phyloP scores from a whole-genome alignment of 2,329 filamentous ascomycete genomes.

The Aspergillus fructus region DNA sequence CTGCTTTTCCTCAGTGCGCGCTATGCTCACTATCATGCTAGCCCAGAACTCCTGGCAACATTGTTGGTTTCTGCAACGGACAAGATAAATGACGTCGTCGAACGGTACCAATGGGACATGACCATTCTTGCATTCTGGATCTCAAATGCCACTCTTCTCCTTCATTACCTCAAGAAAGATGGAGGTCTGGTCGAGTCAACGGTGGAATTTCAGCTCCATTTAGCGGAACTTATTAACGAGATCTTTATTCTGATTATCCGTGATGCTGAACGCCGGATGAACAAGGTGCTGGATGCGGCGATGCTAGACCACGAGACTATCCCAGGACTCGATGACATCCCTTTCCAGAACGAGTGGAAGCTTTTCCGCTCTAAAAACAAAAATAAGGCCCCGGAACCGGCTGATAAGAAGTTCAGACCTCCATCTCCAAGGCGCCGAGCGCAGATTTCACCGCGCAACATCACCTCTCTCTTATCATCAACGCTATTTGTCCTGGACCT shows the following conservation, averaged over 20 bases:
- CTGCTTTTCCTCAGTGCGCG: slow-evolving; percentile 93
- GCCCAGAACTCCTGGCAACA: slow-evolving; percentile 75
- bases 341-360: slow-evolving; percentile 98
- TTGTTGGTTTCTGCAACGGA: slow-evolving; percentile 86
- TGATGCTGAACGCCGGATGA: slow-evolving; percentile 91
- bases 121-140: slow-evolving; percentile 99
- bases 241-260: slow-evolving; percentile 97
- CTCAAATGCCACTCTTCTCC: slow-evolving; percentile 89
- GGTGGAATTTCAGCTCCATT: slow-evolving; percentile 84
- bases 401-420: slow-evolving; percentile 86
- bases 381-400: slow-evolving; percentile 77
- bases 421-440: slow-evolving; percentile 91
- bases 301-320: slow-evolving; percentile 99
- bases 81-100: slow-evolving; percentile 96
- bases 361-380: slow-evolving; percentile 90
- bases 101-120: slow-evolving; percentile 98
- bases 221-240: slow-evolving; percentile 93
- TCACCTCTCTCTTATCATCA: slow-evolving; percentile 91
- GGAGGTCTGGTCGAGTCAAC: slow-evolving; percentile 76
- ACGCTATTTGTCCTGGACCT: slow-evolving; percentile 95
- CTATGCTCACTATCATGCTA: slow-evolving; percentile 96
- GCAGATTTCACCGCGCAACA: slow-evolving; percentile 88
- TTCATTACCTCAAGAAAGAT: slow-evolving; percentile 97
- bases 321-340: slow-evolving; percentile 92
- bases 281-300: slow-evolving; percentile 88